Base-by-base conservation (phyloP, 2,329 filamentous ascomycete genomes). In the Colletotrichum tanaceti region DNA sequence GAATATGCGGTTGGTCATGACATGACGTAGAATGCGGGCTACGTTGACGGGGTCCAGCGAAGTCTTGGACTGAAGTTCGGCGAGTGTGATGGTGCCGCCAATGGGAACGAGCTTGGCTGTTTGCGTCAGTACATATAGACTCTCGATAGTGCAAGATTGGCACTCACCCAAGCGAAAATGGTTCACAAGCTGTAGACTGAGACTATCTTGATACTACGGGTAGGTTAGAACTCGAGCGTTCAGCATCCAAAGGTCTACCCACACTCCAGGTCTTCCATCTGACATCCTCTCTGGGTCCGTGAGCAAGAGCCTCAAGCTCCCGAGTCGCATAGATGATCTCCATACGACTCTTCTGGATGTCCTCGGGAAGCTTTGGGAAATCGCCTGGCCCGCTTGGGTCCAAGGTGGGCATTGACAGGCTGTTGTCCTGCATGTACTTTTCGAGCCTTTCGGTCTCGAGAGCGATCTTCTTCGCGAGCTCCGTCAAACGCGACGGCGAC, bases 1-100 rank as follows among this genome's bases (percentile, higher is more conserved):
- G 76, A 90, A 89, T 65, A 90, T 81, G 13, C 80, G 78, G 71
- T 84, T 86, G 14, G 86, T 88, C 81, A 89, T 89, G 46, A 84
- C 86, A 74, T 88, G 83, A 9, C 87, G 84, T 35, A 87, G 75
- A 7, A 86, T 77, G 53, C 85, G 83, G 14, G 82, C 80, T 20
- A 87, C 78, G 72, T 87, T 86, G 70, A 83, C 79, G 35, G 82
- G 77, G 71, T 85, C 83, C 24, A 87, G 74, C 0, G 79, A 72
- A 0, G 83, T 84, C 71, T 82, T 83, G 52, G 77, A 71, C 57
- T 83, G 77, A 4, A 87, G 81, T 55, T 86, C 79, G 28, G 76
- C 62, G 24, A 86, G 79, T 1, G 82, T 74, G 62, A 85, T 85
- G 47, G 83, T 79, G 28, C 75, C 73, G 20, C 82, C 73, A 28